Base-by-base conservation (phyloP, 345 rosid species). In the Bretschneidera sinensis region DNA sequence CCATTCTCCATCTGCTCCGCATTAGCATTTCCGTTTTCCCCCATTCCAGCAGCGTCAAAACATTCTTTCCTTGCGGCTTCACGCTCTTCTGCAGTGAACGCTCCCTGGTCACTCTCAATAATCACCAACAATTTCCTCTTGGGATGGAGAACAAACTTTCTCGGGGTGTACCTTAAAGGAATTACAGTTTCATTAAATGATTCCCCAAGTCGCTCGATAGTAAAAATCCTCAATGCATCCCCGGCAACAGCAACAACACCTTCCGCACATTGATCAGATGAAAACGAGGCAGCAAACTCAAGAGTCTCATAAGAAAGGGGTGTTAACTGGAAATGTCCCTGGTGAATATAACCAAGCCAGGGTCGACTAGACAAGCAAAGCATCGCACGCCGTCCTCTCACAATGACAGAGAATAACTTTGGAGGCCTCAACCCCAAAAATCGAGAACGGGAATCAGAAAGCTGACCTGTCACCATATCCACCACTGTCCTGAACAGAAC, bases 271-370 rank as follows among this genome's bases (percentile, higher is more conserved):
- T 94, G 97, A 78, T 94, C 99, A 63, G 97, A 94, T 67, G 99
- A 94, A 75, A 94, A 90, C 0, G 97, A 85, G 21, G 99, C 95
- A 66, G 97, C 97, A 78, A 75, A 90, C 63, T 90, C 99, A 74
- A 94, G 84, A 55, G 95, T 84, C 75, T 94, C 96, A 19, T 90
- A 90, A n/a, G 97, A 94, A 45, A 94, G 95, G 34, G 97, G 97
- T 15, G 96, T 88, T 69, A 94, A 68, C 62, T 80, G 87, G 74
- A 94, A 94, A 79, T 87, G 91, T 19, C 99, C 99, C 72, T 86
- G 96, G 60, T 94, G 96, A 72, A 94, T 88, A 77, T 90, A 94
- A 43, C 99, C 99, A 69, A 94, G 95, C 99, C 99, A 91, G 25
- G 96, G 95, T 59, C 97, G 85, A 74, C 99, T 94, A 39, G 97